phyloP scores from a whole-genome alignment of 345 rosid genomes.

The Punica granatum region DNA sequence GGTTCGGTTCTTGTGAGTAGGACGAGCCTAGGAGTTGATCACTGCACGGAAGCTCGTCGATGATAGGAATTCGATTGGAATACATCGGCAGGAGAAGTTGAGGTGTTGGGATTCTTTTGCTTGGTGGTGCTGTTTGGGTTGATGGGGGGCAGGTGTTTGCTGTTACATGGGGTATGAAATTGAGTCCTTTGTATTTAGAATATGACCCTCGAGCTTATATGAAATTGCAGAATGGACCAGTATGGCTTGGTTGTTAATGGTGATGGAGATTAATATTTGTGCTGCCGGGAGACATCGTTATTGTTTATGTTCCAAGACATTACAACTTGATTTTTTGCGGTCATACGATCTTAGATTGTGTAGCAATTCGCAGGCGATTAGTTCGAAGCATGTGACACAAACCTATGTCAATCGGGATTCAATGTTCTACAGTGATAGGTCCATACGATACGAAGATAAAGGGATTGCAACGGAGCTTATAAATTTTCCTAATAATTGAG shows the following conservation, averaged over 20 bases:
- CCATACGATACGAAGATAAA: too few species aligned
- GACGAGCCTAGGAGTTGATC: background rate
- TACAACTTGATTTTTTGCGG: background rate
- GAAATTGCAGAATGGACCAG: background rate
- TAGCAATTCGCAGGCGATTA: too few species aligned
- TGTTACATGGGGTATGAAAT: background rate
- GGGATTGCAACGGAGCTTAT: too few species aligned
- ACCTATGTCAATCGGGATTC: too few species aligned
- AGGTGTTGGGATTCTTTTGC: background rate
- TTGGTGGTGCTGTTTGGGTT: background rate
- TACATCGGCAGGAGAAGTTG: background rate
- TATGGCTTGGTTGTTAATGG: background rate
- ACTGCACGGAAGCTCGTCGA: background rate
- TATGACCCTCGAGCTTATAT: background rate
- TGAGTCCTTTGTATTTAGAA: background rate
- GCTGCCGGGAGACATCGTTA: background rate
- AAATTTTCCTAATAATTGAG: too few species aligned
- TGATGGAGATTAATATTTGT: background rate
- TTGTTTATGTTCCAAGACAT: background rate
- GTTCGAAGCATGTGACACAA: too few species aligned
- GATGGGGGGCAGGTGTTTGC: background rate
- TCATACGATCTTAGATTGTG: background rate
- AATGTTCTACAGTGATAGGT: too few species aligned
- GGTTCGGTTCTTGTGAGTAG: background rate
- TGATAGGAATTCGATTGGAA: background rate